These are phyloP conservation scores for Elaeis guineensis DNA, from an alignment of 176 grass and related monocot genomes.

Conservation along the genomic window DNA sequence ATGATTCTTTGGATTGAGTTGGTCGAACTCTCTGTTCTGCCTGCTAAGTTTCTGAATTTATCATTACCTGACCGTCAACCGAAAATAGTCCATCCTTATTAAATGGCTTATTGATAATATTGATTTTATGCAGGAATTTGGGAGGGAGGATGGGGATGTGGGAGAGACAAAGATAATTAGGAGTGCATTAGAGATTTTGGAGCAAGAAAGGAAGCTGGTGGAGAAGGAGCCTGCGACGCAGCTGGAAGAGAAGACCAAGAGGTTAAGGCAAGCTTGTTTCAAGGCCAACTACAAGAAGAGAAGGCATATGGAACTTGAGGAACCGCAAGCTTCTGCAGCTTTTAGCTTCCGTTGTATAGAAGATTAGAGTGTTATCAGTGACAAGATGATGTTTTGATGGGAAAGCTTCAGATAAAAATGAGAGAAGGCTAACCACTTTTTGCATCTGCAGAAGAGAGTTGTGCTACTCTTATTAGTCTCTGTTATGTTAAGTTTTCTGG, in stretches of 20 bases:
- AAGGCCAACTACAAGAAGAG: conserved; percentile 68
- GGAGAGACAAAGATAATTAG: neutral
- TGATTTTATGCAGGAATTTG: conserved; percentile 27
- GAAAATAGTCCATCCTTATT: too few relatives aligned
- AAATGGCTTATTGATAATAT: too few relatives aligned
- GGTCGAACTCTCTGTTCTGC: too few relatives aligned
- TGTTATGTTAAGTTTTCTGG: too few relatives aligned
- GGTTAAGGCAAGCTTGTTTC: conserved; percentile 62
- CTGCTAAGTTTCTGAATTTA: too few relatives aligned
- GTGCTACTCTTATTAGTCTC: too few relatives aligned
- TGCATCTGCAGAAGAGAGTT: too few relatives aligned
- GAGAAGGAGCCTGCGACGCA: conserved; percentile 45
- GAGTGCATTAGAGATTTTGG: conserved; percentile 33
- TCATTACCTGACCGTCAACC: too few relatives aligned
- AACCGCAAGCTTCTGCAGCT: neutral
- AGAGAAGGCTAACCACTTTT: neutral
- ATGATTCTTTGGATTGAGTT: too few relatives aligned
- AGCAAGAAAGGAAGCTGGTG: conserved; percentile 39
- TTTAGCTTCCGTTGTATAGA: too few relatives aligned
- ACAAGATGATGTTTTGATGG: neutral
- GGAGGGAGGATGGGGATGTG: conserved; percentile 24
- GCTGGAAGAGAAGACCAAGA: conserved; percentile 59
- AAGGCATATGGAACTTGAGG: conserved; percentile 23
- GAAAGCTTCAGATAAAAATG: neutral
- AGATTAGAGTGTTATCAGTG: too few relatives aligned